phyloP scores from a whole-genome alignment of 768 basidiomycete genomes.

The Tylopilus felleus region DNA sequence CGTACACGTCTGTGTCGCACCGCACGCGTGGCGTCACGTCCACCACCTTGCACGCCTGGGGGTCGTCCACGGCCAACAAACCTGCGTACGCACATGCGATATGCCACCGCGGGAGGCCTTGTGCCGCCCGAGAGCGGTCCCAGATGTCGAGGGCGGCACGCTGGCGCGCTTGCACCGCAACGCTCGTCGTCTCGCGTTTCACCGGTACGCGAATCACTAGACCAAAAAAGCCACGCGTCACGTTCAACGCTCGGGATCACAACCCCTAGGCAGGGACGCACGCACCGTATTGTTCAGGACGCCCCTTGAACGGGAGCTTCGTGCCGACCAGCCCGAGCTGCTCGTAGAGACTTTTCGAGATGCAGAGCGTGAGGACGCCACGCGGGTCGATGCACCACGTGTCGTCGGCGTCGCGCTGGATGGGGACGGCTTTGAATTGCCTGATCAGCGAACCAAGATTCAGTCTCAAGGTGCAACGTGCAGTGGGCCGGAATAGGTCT shows the following conservation, averaged over 20 bases:
- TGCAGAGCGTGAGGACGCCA: slow-evolving; percentile 54
- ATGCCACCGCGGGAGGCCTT: slow-evolving; percentile 41
- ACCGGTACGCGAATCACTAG: slow-evolving; percentile 50
- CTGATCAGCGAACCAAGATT: slow-evolving; percentile 23
- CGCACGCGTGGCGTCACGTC: slow-evolving; percentile 23
- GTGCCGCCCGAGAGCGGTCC: slow-evolving; percentile 43
- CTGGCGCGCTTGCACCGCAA: slow-evolving; percentile 36
- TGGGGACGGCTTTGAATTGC: slow-evolving; percentile 35
- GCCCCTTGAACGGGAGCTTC: slow-evolving; percentile 50
- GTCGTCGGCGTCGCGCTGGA: slow-evolving; percentile 41
- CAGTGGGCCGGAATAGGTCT: background rate
- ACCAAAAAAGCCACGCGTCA: background rate
- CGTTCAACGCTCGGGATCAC: background rate
- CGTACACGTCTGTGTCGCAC: slow-evolving; percentile 33
- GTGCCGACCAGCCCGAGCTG: slow-evolving; percentile 57
- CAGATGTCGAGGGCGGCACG: slow-evolving; percentile 43
- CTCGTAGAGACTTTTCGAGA: slow-evolving; percentile 58
- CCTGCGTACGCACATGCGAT: slow-evolving; percentile 32
- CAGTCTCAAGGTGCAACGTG: background rate
- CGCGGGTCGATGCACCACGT: slow-evolving; percentile 70
- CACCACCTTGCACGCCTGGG: background rate
- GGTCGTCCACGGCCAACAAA: background rate
- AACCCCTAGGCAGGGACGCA: background rate
- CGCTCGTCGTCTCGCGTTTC: slow-evolving; percentile 37
- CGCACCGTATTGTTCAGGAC: slow-evolving; percentile 48